Conservation (phyloP, 2,329 filamentous ascomycete species). For the Calonectria multiphialidica region DNA sequence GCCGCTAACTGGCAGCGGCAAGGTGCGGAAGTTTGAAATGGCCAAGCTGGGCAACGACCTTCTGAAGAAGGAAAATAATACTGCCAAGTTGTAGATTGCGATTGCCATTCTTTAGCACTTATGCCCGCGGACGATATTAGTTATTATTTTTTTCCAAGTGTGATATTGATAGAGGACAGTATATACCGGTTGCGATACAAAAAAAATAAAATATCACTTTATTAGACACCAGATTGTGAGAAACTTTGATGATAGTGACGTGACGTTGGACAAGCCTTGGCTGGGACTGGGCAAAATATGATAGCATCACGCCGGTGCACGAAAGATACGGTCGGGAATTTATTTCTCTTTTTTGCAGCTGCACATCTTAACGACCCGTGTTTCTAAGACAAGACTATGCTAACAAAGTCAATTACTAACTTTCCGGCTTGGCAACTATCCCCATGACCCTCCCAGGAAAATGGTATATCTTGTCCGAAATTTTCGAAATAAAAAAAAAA, state of each 20-base stretch:
- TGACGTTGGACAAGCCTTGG: not conserved
- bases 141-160: not conserved
- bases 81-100: constrained; percentile 56
- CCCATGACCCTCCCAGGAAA: not conserved
- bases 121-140: not conserved
- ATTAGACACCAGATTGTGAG: not conserved
- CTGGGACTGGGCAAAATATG: not conserved
- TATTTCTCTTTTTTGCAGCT: not conserved
- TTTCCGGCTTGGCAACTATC: not conserved
- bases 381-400: not conserved
- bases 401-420: not conserved
- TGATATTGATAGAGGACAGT: constrained; percentile 7
- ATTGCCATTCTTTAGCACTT: not conserved
- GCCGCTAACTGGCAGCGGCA: constrained; percentile 79
- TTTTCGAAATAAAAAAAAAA: constrained; percentile 9
- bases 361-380: not conserved
- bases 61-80: constrained; percentile 60
- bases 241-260: not conserved
- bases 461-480: not conserved
- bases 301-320: not conserved
- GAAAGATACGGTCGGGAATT: not conserved
- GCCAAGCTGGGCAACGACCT: constrained; percentile 67
- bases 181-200: not conserved
- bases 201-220: constrained; percentile 6
- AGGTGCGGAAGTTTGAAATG: constrained; percentile 77